These are phyloP conservation scores for Hypoxylon sp. DNA, from an alignment of 2,329 filamentous ascomycete genomes.

Conservation along the genomic window DNA sequence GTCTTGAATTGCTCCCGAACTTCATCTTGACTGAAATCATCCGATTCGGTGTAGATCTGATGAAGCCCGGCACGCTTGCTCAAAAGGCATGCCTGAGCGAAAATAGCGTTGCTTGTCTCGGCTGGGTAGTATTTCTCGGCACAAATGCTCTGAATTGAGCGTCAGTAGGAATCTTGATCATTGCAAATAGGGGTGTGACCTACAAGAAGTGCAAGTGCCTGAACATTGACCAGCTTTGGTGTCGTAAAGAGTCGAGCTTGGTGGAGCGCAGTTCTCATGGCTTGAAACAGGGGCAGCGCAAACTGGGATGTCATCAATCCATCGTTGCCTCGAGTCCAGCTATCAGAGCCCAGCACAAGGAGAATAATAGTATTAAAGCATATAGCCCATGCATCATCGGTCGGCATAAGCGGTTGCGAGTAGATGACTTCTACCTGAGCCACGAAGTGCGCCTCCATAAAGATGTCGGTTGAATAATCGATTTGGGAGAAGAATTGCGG, in stretches of 20 bases:
- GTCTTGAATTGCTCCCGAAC: background rate
- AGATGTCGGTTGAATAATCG: background rate
- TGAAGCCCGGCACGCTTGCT: background rate
- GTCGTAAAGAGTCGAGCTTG: background rate
- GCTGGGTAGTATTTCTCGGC: background rate
- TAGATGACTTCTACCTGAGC: background rate
- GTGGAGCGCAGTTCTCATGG: background rate
- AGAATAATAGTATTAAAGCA: background rate
- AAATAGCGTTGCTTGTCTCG: background rate
- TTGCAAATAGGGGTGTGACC: background rate
- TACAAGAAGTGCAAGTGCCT: background rate
- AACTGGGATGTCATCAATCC: background rate
- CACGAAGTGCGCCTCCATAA: background rate
- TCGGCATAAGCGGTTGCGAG: background rate
- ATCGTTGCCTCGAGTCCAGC: background rate
- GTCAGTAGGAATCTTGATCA: background rate
- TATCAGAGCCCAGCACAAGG: background rate
- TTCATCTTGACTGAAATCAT: background rate
- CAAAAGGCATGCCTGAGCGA: background rate
- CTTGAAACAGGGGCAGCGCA: background rate
- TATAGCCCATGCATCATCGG: background rate
- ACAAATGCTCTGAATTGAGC: background rate
- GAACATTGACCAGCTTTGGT: background rate
- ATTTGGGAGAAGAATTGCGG: background rate
- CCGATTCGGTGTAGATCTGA: background rate